These are phyloP conservation scores for Neurospora sublineolata DNA, from an alignment of 495 filamentous ascomycete genomes.

Conservation along the genomic window DNA sequence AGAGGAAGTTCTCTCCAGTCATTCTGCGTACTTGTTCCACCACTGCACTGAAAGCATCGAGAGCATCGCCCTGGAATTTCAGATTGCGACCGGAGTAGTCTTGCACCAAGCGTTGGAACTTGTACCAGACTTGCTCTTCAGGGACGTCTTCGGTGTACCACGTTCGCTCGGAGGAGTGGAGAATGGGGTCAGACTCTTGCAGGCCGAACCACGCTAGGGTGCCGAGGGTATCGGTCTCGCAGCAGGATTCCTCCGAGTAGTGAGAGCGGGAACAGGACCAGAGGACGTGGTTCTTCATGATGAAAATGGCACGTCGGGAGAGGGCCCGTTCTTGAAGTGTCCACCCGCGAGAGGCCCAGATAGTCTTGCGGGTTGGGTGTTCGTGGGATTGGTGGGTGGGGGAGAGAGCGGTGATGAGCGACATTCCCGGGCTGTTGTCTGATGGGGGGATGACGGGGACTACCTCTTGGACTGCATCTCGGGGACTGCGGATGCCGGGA, in stretches of 20 bases:
- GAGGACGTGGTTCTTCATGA: not conserved
- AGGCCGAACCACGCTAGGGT: not conserved
- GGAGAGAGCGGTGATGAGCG: not conserved
- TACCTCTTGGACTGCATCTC: not conserved
- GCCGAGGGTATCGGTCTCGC: not conserved
- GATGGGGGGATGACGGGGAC: not conserved
- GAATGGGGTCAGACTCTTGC: not conserved
- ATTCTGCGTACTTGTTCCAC: not conserved
- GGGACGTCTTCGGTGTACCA: not conserved
- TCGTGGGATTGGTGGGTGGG: not conserved
- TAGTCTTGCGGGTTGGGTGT: not conserved
- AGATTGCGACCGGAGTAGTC: not conserved
- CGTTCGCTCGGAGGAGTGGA: not conserved
- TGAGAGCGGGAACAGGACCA: not conserved
- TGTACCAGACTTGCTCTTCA: not conserved
- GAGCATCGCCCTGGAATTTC: not conserved
- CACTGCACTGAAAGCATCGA: not conserved
- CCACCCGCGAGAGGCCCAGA: not conserved
- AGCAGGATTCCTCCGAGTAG: not conserved
- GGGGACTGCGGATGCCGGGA: not conserved
- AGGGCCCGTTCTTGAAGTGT: not conserved
- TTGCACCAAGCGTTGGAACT: not conserved
- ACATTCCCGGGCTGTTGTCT: not conserved
- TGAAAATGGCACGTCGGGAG: not conserved
- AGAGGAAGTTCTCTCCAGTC: not conserved